These are phyloP conservation scores for Ophiostoma piceae DNA, from an alignment of 2,329 filamentous ascomycete genomes.

Conservation along the genomic window DNA sequence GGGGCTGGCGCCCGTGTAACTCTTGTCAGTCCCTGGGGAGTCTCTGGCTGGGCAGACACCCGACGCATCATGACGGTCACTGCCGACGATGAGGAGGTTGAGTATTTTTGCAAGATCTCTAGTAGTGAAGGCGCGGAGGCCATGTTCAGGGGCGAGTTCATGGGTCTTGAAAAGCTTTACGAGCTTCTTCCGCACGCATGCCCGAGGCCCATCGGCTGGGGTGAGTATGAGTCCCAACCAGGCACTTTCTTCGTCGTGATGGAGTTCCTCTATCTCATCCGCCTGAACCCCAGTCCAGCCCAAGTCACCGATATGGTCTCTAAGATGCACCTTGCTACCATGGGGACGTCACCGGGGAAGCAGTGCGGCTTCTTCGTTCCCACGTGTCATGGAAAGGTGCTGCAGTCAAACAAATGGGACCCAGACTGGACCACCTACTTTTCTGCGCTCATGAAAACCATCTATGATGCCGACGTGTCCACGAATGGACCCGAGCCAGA, in stretches of 20 bases:
- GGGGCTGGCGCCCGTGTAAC: neutral
- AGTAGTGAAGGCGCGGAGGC: neutral
- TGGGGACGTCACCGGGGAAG: neutral
- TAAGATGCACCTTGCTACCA: neutral
- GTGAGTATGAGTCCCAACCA: neutral
- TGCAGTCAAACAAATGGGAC: neutral
- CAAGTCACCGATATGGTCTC: neutral
- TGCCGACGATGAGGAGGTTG: neutral
- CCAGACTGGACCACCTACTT: neutral
- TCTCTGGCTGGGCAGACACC: neutral
- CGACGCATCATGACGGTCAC: neutral
- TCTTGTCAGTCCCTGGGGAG: neutral
- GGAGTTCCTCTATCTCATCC: neutral
- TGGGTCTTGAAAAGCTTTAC: neutral
- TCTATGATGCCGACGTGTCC: neutral
- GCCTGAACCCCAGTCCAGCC: neutral
- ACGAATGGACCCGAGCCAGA: neutral
- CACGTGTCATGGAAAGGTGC: neutral
- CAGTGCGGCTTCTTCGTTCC: neutral
- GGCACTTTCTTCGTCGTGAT: neutral
- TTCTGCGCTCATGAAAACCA: neutral
- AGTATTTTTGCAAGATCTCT: neutral
- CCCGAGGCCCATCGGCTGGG: neutral
- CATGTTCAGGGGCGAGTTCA: neutral
- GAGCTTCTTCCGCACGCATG: neutral